Base-by-base conservation (phyloP, 371 early-diverging fungal species). In the Capillidium rhysosporum region DNA sequence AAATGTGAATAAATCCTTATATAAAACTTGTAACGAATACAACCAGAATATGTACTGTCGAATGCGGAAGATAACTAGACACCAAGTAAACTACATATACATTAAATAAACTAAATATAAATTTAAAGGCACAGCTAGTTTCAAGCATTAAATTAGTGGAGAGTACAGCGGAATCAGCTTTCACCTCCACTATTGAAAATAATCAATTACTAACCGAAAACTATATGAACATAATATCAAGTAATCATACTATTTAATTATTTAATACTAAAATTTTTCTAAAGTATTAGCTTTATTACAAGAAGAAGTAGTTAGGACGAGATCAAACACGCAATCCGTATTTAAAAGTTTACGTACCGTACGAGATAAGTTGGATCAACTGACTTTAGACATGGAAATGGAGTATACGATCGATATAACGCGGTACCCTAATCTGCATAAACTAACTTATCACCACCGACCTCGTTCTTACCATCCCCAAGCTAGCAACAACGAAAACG, bases 341-440 rank as follows among this genome's bases (percentile, higher is more conserved):
- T 47, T 47, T 26, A 4, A 2, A 4, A 26, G 23, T 3, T 26
- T 47, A 16, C 23, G 48, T 23, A 47, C 9, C 10, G 29, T 29
- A 10, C 48, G 48, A 18, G 48, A 47, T 14, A 8, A 23, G 23
- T 3, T 47, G 26, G 30, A 47, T 23, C 29, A 26, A 4, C 24
- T 12, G 10, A 14, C 29, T 3, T n/a, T 28, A 8, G 23, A 23
- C 20, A 9, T 21, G 23, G 48, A 29, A 2, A 14, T 47, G 2
- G 29, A 26, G 3, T 29, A 26, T 5, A 29, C 48, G 10, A 29
- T 47, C 14, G 48, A 47, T 16, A 29, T 29, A 26, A 23, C 23
- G 48, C 23, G 48, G n/a, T 47, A 47, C 26, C 48, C 48, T 26
- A 47, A 47, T 26, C 48, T 47, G 2, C 29, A 47, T 16, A 23